Percentiles rank a stretch among this genome's conserved stretches.
These are phyloP conservation scores for Dictyostelium discoideum DNA, from an alignment of 78 protist genomes.

Conservation along the genomic window DNA sequence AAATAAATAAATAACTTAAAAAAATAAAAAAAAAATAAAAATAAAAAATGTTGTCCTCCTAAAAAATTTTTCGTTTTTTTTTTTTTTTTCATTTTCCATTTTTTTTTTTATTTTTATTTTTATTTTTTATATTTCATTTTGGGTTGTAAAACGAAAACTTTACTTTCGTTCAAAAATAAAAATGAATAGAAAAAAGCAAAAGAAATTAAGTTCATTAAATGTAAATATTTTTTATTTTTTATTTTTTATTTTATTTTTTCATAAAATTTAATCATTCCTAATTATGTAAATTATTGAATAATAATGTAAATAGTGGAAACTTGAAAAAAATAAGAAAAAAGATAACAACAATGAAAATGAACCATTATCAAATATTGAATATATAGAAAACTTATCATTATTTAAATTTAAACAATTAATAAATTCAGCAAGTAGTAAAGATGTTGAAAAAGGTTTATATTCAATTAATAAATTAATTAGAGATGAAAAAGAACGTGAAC, in stretches of 20 bases:
- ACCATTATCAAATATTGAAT: background rate
- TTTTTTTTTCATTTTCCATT: background rate
- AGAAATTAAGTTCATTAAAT: slow-evolving; percentile 1
- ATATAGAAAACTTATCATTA: slow-evolving; percentile 20
- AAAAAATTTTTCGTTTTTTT: background rate
- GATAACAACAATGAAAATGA: background rate
- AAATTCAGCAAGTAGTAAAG: background rate
- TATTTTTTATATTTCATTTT: background rate
- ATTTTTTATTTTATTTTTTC: no score
- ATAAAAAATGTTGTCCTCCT: no score
- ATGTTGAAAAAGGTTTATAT: slow-evolving; percentile 26
- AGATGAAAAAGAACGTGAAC: slow-evolving; percentile 25
- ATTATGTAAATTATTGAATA: background rate
- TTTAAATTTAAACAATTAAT: slow-evolving; percentile 13
- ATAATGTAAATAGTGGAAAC: background rate
- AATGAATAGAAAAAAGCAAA: slow-evolving; percentile 19
- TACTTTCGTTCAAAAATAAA: background rate
- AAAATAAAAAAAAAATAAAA: background rate
- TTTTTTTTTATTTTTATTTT: background rate
- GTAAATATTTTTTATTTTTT: background rate
- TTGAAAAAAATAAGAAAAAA: background rate
- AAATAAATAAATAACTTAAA: background rate
- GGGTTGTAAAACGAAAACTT: background rate
- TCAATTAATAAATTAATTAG: slow-evolving; percentile 23
- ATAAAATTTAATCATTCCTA: no score